A percentile compares a stretch with the other conserved stretches of the same genome.
Conservation (phyloP, 257 asterid genomes). For the Datura wrightii region DNA sequence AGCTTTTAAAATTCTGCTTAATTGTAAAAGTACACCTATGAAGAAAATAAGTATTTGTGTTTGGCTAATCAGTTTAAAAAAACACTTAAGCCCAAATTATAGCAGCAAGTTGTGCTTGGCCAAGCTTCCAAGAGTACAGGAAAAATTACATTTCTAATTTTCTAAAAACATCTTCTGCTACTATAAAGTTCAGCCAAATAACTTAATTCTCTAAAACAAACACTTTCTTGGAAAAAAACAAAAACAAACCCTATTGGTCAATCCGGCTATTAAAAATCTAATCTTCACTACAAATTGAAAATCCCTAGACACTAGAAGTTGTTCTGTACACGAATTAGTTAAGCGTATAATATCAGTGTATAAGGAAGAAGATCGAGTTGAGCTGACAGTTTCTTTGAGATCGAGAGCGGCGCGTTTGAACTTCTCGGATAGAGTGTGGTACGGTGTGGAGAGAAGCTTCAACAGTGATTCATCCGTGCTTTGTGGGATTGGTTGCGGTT, state of each 20-base stretch:
- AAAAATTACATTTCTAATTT: background rate
- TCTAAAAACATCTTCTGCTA: background rate
- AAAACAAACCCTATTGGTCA: background rate
- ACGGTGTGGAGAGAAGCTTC: constrained; percentile 62
- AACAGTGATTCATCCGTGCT: constrained; percentile 60
- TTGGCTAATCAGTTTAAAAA: background rate
- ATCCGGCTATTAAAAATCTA: background rate
- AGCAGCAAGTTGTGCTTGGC: background rate
- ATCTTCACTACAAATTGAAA: no score
- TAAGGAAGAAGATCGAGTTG: background rate
- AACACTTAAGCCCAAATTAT: background rate
- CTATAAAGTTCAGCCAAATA: no score
- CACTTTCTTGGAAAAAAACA: background rate
- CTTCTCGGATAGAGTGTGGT: constrained; percentile 45
- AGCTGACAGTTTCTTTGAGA: constrained; percentile 64
- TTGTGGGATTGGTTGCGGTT: constrained; percentile 37
- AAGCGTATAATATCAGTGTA: background rate
- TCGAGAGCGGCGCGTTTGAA: constrained; percentile 63
- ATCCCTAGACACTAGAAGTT: background rate
- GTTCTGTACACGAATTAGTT: background rate
- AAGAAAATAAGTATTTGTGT: background rate
- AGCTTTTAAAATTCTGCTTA: background rate
- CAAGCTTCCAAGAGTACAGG: background rate
- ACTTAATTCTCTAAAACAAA: no score
- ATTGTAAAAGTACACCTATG: background rate